Base-by-base conservation (phyloP, 225 moss, liverwort and hornwort species). In the Climacium dendroides region DNA sequence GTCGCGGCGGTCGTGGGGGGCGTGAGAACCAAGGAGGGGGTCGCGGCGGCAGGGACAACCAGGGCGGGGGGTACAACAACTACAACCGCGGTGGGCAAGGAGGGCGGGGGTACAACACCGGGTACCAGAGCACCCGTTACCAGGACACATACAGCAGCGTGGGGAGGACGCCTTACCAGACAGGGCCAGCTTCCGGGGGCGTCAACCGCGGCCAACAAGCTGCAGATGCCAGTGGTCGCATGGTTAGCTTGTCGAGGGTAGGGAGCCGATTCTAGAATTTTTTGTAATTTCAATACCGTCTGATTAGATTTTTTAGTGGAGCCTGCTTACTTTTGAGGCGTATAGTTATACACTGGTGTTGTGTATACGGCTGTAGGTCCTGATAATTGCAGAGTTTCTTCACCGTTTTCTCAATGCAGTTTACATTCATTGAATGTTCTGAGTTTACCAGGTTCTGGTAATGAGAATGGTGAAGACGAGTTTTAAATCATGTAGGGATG, bases 111-210 rank as follows among this genome's bases (percentile, higher is more conserved):
- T 94, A 91, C 81, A 93, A 93, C 43, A 91, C 91, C 29, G 97
- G 97, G 19, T 98, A 98, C 83, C 96, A 97, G 92, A 98, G 98
- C 93, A 98, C 97, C 28, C 91, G 98, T 13, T 98, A 98, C 89
- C 98, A 98, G 93, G 98, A 98, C 86, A 96, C 96, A 39, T 98
- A 98, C 79, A 98, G 95, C 89, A 98, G 96, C 84, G 95, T 98
- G 22, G 96, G 97, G 48, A 91, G 98, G 84, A 97, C 96, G 37
- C 98, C 97, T 15, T 96, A 96, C 86, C 97, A 97, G 91, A 92
- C 95, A 66, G 97, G 96, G 58, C 94, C 97, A 63, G 95, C 93
- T 13, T 97, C 96, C 58, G 94, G 92, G 50, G 94, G 95, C 76
- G 88, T 93, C 28, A 96, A 92, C 87, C 91, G 98, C 87, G 94